Percentiles rank a stretch among this genome's conserved stretches.
These are phyloP conservation scores for Panaeolus papilionaceus DNA, from an alignment of 768 basidiomycete species.

Conservation along the genomic window DNA sequence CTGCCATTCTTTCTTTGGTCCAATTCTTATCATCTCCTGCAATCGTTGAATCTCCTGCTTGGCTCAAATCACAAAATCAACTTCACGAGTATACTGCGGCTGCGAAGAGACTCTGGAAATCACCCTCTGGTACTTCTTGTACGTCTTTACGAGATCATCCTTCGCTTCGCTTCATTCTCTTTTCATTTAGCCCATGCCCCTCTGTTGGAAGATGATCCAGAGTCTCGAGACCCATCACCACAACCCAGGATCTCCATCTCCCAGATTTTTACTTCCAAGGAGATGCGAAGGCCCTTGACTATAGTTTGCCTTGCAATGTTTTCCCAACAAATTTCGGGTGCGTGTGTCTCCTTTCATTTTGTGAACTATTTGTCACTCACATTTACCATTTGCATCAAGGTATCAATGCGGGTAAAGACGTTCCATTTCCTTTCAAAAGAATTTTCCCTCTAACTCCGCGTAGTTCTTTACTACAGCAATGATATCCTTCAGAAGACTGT, in stretches of 20 bases:
- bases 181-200: conserved; percentile 43
- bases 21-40: conserved; percentile 62
- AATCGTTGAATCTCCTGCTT: conserved; percentile 76
- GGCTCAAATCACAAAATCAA: conserved; percentile 59
- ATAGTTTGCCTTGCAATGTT: conserved; percentile 77
- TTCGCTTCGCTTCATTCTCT: not conserved
- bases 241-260: conserved; percentile 52
- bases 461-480: conserved; percentile 92
- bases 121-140: conserved; percentile 1
- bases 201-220: conserved; percentile 41
- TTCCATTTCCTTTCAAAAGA: not conserved
- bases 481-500: conserved; percentile 83
- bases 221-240: conserved; percentile 33
- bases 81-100: conserved; percentile 54
- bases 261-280: conserved; percentile 54
- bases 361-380: conserved; percentile 4
- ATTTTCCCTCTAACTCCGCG: conserved; percentile 17
- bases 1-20: conserved; percentile 55
- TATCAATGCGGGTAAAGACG: conserved; percentile 69
- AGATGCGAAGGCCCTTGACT: conserved; percentile 66
- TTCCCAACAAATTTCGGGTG: conserved; percentile 82
- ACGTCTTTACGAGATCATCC: not conserved
- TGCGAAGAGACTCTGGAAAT: conserved; percentile 62
- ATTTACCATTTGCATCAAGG: conserved; percentile 45
- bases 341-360: conserved; percentile 12